Evolutionary conservation across 768 basidiomycete genomes (phyloP), one percentile per base, ranked within the genome.

Genomic region (Xerocomus potaroensis): DNA sequence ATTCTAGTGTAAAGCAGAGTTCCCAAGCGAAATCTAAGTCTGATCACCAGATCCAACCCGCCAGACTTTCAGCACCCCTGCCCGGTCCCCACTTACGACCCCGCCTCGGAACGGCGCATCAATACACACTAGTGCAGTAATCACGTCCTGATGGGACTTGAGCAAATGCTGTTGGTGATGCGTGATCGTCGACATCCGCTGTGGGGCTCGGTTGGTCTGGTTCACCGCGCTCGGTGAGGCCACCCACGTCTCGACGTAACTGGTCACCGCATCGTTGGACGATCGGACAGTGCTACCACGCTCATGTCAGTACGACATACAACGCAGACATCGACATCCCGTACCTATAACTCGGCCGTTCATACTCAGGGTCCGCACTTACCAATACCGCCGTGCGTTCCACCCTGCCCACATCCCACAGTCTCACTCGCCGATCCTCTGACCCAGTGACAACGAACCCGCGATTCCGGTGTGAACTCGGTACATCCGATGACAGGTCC

Each of bases 91-190:
- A 52, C 87, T 92, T n/a, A 97, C 79, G 37, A 96, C 78, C 1
- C 91, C 89, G 21, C 91, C 92, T 45, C 89, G 78, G 68, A 97
- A 97, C 1, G 95, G 92, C 1, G 93, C 85, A 53, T 96, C 91
- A 43, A 99, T 82, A 53, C 86, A 88, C 1, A 81, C 82, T 29
- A 99, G 66, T 2, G 87, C 82, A 5, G 88, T 91, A 16, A 98
- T 80, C 2, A 91, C 81, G 60, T 98, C 94, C 55, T 92, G 91
- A 61, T 98, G 96, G 6, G 86, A 77, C 61, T 83, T 84, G 26
- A 97, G 71, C 18, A 96, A 71, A 43, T 84, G 85, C 60, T 93
- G 84, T 59, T 95, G 91, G 60, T 83, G 87, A 41, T 87, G 78
- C 12, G 82, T 84, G 45, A 92, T 85, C 54, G 91, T 66, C 15